Conservation (phyloP, 2,329 filamentous ascomycete genomes). For the Aspergillus sclerotialis region DNA sequence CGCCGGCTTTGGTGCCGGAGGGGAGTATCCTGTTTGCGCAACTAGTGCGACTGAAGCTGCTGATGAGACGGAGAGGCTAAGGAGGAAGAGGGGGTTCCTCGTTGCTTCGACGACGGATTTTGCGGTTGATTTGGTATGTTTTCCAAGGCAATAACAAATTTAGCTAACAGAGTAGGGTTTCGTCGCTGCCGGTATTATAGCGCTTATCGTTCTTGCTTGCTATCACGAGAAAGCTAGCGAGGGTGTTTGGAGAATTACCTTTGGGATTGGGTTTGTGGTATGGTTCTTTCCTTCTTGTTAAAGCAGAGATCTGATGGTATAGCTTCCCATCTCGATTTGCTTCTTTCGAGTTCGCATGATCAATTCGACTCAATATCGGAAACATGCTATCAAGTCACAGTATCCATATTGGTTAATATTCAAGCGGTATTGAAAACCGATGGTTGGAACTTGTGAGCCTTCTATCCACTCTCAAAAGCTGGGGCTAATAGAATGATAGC, state of each 20-base stretch:
- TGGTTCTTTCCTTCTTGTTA: conserved; percentile 1
- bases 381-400: conserved; percentile 40
- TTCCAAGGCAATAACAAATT: not conserved
- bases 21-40: conserved; percentile 26
- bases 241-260: conserved; percentile 44
- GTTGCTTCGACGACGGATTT: conserved; percentile 20
- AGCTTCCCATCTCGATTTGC: conserved; percentile 44
- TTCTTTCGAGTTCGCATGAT: conserved; percentile 49
- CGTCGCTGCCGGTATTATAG: conserved; percentile 15
- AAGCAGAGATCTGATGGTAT: not conserved
- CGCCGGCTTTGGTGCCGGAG: conserved; percentile 35
- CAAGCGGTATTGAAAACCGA: conserved; percentile 43
- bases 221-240: conserved; percentile 13
- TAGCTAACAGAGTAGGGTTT: too few species aligned
- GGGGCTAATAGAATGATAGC: conserved; percentile 13
- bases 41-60: conserved; percentile 19
- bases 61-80: conserved; percentile 15
- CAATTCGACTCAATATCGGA: conserved; percentile 45
- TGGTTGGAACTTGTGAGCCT: conserved; percentile 38
- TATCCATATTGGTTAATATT: conserved; percentile 43
- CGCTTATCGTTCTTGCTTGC: conserved; percentile 18
- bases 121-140: conserved; percentile 16
- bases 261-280: conserved; percentile 43
- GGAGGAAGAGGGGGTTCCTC: conserved; percentile 17
- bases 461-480: not conserved